Conservation (phyloP, 345 rosid species). For the Arabis alpina region DNA sequence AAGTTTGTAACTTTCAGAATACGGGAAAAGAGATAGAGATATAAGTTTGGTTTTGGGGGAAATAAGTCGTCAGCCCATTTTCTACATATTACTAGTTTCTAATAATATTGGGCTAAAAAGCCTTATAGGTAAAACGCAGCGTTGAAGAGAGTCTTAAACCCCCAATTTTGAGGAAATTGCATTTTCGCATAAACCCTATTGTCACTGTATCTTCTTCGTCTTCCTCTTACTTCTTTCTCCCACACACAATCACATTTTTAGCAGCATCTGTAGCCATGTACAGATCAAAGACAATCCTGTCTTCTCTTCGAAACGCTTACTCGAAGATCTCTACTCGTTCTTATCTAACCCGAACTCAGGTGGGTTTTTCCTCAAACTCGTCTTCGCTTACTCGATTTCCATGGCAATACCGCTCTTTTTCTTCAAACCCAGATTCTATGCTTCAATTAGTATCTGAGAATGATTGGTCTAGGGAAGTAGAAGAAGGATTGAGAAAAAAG, state of each 20-base stretch:
- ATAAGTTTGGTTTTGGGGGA: too few relatives aligned
- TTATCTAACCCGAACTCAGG: constrained; percentile 52
- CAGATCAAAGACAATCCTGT: constrained; percentile 54
- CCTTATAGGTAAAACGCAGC: too few relatives aligned
- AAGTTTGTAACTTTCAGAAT: too few relatives aligned
- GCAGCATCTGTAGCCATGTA: constrained; percentile 52
- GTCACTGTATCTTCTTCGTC: constrained; percentile 5
- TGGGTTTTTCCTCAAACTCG: constrained; percentile 43
- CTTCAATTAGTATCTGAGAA: constrained; percentile 48
- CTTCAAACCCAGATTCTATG: constrained; percentile 53
- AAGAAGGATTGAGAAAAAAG: constrained; percentile 46
- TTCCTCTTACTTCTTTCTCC: background rate
- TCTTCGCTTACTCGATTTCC: constrained; percentile 26
- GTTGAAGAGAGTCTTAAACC: constrained; percentile 2
- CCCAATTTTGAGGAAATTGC: background rate
- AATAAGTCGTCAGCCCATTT: too few relatives aligned
- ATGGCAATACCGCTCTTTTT: constrained; percentile 42
- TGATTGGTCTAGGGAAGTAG: constrained; percentile 64
- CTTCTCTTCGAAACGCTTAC: constrained; percentile 48
- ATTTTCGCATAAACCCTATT: constrained; percentile 32
- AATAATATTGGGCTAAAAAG: too few relatives aligned
- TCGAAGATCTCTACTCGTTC: constrained; percentile 45
- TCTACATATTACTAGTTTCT: too few relatives aligned
- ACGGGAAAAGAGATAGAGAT: too few relatives aligned
- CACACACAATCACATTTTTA: background rate